Evolutionary conservation across 495 filamentous ascomycete genomes (phyloP).

Genomic region (Elasticomyces elasticus): DNA sequence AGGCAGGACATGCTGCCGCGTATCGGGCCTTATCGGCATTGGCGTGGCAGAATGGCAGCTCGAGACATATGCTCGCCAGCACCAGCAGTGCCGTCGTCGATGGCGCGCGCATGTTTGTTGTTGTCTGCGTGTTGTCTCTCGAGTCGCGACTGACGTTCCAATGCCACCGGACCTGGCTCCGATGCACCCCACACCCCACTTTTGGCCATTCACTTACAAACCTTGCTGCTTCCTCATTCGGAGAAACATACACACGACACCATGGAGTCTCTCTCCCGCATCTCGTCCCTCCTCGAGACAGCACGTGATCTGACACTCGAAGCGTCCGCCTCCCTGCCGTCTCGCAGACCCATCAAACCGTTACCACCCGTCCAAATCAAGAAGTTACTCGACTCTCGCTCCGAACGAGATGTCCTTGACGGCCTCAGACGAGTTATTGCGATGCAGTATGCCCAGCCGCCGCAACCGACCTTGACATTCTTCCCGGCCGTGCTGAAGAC

Average conservation of each 20-base stretch:
- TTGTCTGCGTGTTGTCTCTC: neutral
- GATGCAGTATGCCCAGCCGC: slow-evolving; percentile 83
- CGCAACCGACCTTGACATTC: slow-evolving; percentile 59
- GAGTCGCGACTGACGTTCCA: neutral
- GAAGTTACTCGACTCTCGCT: slow-evolving; percentile 86
- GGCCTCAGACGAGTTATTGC: slow-evolving; percentile 82
- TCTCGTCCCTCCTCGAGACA: slow-evolving; percentile 87
- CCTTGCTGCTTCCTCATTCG: neutral
- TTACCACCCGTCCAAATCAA: slow-evolving; percentile 61
- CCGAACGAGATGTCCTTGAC: slow-evolving; percentile 86
- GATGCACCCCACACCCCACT: slow-evolving; percentile 3
- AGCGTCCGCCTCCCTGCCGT: too few relatives aligned
- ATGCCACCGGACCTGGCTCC: neutral
- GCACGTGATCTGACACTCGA: too few relatives aligned
- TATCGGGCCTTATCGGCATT: slow-evolving; percentile 25
- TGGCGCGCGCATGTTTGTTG: slow-evolving; percentile 9
- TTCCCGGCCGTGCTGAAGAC: slow-evolving; percentile 97
- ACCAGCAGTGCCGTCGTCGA: slow-evolving; percentile 14
- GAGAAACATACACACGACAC: neutral
- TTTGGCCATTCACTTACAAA: neutral
- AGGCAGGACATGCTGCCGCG: slow-evolving; percentile 39
- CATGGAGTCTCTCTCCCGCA: slow-evolving; percentile 95
- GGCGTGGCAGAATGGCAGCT: slow-evolving; percentile 8
- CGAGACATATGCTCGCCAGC: slow-evolving; percentile 17
- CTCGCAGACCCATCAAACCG: slow-evolving; percentile 40